A percentile compares a stretch with the other conserved stretches of the same genome.
Conservation (phyloP, 2,329 filamentous ascomycete species). For the Scedosporium boydii region DNA sequence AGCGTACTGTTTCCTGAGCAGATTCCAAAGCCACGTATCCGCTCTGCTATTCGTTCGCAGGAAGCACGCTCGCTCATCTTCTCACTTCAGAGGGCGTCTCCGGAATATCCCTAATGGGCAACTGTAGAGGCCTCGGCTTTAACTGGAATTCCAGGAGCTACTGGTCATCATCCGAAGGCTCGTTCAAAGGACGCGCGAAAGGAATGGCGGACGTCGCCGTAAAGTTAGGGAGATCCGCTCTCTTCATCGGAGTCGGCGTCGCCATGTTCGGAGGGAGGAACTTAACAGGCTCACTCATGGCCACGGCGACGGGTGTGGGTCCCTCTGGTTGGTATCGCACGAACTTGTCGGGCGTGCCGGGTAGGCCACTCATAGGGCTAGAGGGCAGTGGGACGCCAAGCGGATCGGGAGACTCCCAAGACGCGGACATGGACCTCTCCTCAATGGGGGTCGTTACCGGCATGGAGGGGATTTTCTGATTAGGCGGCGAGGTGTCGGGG, state of each 20-base stretch:
- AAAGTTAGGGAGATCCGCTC: constrained; percentile 26
- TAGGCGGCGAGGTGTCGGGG: not conserved
- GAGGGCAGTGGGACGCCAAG: constrained; percentile 14
- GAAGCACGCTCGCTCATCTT: not conserved
- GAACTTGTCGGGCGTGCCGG: constrained; percentile 29
- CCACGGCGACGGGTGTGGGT: constrained; percentile 27
- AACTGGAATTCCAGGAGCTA: not conserved
- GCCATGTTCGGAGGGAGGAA: constrained; percentile 42
- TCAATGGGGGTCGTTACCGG: not conserved
- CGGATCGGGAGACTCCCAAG: constrained; percentile 12
- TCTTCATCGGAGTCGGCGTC: constrained; percentile 27
- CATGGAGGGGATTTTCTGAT: not conserved
- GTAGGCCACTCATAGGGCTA: constrained; percentile 17
- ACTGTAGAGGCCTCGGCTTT: not conserved
- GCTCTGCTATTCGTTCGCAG: not conserved
- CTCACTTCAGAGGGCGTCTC: constrained; percentile 19
- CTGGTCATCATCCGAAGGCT: not conserved
- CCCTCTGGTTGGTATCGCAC: constrained; percentile 48
- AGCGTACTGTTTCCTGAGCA: too few species aligned
- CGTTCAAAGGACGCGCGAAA: constrained; percentile 25
- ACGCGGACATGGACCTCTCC: constrained; percentile 6
- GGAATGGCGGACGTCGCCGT: constrained; percentile 36
- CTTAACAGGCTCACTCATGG: constrained; percentile 30
- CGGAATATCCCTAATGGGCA: constrained; percentile 20
- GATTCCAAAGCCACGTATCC: not conserved